phyloP scores from a whole-genome alignment of 257 asterid genomes.

The Solanum appendiculatum region DNA sequence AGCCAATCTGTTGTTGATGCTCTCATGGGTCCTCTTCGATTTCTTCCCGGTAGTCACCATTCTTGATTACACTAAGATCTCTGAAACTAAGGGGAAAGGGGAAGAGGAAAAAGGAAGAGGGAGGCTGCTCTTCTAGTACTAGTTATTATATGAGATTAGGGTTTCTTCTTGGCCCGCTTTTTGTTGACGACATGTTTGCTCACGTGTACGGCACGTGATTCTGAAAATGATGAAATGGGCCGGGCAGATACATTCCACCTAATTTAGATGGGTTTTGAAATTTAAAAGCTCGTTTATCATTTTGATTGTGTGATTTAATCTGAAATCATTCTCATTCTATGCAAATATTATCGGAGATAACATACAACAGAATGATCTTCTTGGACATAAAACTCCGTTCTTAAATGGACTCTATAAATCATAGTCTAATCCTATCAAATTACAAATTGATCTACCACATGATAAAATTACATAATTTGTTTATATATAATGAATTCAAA shows the following conservation, averaged over 20 bases:
- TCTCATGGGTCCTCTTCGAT: constrained; percentile 76
- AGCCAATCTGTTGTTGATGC: constrained; percentile 64
- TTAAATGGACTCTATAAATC: background rate
- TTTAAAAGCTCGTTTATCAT: no score
- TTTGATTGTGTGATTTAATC: no score
- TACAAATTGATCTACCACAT: no score
- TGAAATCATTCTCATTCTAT: background rate
- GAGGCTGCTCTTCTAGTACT: background rate
- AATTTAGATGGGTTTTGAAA: no score
- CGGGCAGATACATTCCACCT: background rate
- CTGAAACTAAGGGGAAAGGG: constrained; percentile 8
- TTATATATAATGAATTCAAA: background rate
- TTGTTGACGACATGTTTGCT: background rate
- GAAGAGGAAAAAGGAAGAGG: background rate
- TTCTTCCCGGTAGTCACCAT: background rate
- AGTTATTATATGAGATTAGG: background rate
- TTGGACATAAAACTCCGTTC: no score
- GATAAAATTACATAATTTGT: background rate
- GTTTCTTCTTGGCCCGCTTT: background rate
- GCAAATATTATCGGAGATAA: background rate
- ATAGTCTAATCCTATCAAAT: no score
- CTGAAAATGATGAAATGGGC: background rate
- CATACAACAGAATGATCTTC: background rate
- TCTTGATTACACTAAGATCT: background rate
- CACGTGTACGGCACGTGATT: background rate